Conservation (phyloP, 2,329 filamentous ascomycete species). For the Volutella citrinella region DNA sequence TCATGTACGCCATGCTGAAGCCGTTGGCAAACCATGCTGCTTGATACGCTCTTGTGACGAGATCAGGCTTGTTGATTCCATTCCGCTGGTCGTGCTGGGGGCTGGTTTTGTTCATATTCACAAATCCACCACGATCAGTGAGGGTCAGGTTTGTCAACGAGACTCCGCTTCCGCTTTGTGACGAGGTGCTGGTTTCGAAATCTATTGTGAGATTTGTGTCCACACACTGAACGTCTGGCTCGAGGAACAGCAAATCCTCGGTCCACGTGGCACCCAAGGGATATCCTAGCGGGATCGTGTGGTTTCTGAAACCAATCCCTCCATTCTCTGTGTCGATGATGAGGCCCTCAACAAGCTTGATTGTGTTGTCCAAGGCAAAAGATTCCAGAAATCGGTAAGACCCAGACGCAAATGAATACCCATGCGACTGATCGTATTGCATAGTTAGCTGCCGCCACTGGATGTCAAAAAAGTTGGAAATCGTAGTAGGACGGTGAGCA, state of each 20-base stretch:
- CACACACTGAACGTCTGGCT: conserved; percentile 43
- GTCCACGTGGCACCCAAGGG: conserved; percentile 38
- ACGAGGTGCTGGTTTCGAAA: conserved; percentile 27
- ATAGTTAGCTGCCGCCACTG: conserved; percentile 32
- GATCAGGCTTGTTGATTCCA: conserved; percentile 5
- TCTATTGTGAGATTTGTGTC: conserved; percentile 42
- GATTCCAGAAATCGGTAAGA: conserved; percentile 14
- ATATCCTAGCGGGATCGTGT: conserved; percentile 34
- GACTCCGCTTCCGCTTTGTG: conserved; percentile 1
- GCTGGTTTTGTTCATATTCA: conserved; percentile 32
- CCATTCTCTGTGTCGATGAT: conserved; percentile 39
- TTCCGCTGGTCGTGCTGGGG: conserved; percentile 28
- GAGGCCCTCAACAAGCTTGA: conserved; percentile 39
- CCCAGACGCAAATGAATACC: conserved; percentile 27
- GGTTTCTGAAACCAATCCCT: conserved; percentile 44
- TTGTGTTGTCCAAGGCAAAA: conserved; percentile 30
- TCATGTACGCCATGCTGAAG: conserved; percentile 35
- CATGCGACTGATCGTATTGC: conserved; percentile 19
- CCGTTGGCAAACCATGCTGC: conserved; percentile 40
- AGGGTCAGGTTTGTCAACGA: too few species aligned
- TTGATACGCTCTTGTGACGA: conserved; percentile 35
- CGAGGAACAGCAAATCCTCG: conserved; percentile 46
- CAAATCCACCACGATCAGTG: conserved; percentile 40
- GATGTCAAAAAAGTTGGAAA: conserved; percentile 17
- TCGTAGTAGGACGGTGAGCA: conserved; percentile 11